Evolutionary conservation across 176 grass and related monocot genomes (phyloP), one percentile per base, ranked within the genome.

Genomic region (Metroxylon sagu): DNA sequence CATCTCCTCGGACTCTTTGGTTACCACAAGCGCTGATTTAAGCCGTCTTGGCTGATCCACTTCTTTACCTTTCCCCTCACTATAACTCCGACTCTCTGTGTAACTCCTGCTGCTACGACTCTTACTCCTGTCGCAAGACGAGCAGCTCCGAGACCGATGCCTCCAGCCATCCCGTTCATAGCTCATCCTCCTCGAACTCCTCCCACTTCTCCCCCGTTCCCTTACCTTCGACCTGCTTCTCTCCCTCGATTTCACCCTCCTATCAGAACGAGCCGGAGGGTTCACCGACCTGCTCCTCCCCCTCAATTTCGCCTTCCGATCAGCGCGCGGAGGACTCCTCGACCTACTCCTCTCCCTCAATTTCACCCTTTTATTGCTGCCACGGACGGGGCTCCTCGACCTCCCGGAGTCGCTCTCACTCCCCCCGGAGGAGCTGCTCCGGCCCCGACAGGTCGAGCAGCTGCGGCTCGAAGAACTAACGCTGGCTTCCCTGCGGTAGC

Each of bases 281-380:
- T 10, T 43, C 8, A 7, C 12, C 10, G 35, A 43, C 35, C 35
- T 43, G 35, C 8, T 43, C 35, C 35, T 87, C 27, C 68, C 73
- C 65, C 71, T 88, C 14, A 8, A 62, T 12, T 74, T 82, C 25
- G 50, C 67, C 77, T 64, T 88, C 60, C 12, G 69, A 54, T 28
- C 50, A 78, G 67, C 80, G 83, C 56, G 73, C 31, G 77, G 60
- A 31, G 49, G 50, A 50, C 69, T 75, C 76, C 60, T 91, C 35
- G 35, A 43, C 35, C 35, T 43, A 43, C 0, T 43, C 8, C 35
- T 43, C 7, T 12, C 35, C 35, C 35, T 12, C 8, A 43, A 43
- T 43, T 43, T 43, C 35, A 43, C 35, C 35, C 7, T 43, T 43
- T 43, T 43, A 43, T 43, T 43, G 12, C 35, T 43, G 12, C 35